Evolutionary conservation across 1,284 basidiomycete genomes (phyloP).

Genomic region (Sporisorium iseilematis-ciliati): DNA sequence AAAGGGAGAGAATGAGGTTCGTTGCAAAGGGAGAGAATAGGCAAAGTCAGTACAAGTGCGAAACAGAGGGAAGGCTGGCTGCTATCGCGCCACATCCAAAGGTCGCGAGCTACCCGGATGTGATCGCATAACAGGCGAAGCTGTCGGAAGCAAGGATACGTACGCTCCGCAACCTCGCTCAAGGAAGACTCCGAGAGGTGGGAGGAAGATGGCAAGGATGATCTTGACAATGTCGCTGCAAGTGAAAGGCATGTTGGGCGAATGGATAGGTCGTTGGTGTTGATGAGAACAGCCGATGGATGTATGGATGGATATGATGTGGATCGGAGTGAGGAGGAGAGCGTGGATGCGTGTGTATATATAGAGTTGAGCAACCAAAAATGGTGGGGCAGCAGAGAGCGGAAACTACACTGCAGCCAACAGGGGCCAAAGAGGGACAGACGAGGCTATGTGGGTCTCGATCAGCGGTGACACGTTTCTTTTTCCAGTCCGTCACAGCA

Average conservation of each 20-base stretch:
- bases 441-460: too few relatives aligned
- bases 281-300: background rate
- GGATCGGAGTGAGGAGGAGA: background rate
- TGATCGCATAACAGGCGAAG: background rate
- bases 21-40: background rate
- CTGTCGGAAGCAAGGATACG: conserved; percentile 7
- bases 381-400: too few relatives aligned
- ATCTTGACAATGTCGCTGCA: conserved; percentile 61
- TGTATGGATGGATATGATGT: background rate
- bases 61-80: background rate
- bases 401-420: too few relatives aligned
- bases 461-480: too few relatives aligned
- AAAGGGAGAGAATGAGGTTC: too few relatives aligned
- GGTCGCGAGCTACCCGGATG: background rate
- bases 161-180: conserved; percentile 51
- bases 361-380: background rate
- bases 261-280: background rate
- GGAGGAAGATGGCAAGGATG: conserved; percentile 51
- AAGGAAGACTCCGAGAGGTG: conserved; percentile 53
- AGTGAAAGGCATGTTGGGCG: conserved; percentile 62
- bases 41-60: background rate
- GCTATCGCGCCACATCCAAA: background rate
- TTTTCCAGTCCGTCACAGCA: background rate
- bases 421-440: too few relatives aligned
- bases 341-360: background rate